Conservation (phyloP, 2,329 filamentous ascomycete species). For the Karstenula rhodostoma region DNA sequence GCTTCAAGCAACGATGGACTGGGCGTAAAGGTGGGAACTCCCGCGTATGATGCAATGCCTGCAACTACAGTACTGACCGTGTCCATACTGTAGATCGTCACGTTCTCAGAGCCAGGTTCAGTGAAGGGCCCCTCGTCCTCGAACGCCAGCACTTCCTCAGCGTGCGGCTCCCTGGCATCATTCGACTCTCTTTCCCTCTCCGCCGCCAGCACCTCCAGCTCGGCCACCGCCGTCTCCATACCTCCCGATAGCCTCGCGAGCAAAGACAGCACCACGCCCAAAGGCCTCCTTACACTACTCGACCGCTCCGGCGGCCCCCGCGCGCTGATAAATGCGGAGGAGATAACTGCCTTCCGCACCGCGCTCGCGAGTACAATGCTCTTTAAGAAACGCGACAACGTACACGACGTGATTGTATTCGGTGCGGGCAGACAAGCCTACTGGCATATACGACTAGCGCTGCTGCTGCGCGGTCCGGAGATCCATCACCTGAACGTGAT, state of each 20-base stretch:
- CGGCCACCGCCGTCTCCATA: constrained; percentile 29
- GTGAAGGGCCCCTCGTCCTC: constrained; percentile 27
- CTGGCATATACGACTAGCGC: constrained; percentile 88
- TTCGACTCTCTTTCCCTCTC: constrained; percentile 44
- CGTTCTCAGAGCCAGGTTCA: constrained; percentile 54
- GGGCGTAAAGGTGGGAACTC: constrained; percentile 61
- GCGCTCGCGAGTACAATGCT: constrained; percentile 70
- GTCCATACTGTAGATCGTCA: constrained; percentile 57
- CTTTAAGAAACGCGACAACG: constrained; percentile 69
- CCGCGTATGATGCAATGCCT: neutral
- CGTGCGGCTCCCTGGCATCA: constrained; percentile 45
- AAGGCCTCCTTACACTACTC: constrained; percentile 67
- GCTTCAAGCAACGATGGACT: constrained; percentile 66
- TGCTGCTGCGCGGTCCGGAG: constrained; percentile 73
- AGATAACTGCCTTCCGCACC: constrained; percentile 74
- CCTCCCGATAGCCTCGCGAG: constrained; percentile 30
- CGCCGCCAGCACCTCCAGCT: constrained; percentile 30
- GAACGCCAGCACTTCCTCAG: constrained; percentile 25
- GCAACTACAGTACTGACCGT: neutral
- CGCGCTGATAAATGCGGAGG: constrained; percentile 71
- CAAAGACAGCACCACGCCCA: constrained; percentile 55
- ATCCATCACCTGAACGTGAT: constrained; percentile 85
- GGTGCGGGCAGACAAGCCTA: constrained; percentile 90
- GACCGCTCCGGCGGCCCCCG: constrained; percentile 65
- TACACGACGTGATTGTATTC: constrained; percentile 83